A percentile compares a stretch with the other conserved stretches of the same genome.
Evolutionary conservation across 1,284 basidiomycete genomes (phyloP).

Genomic region (Peniophora sp.): DNA sequence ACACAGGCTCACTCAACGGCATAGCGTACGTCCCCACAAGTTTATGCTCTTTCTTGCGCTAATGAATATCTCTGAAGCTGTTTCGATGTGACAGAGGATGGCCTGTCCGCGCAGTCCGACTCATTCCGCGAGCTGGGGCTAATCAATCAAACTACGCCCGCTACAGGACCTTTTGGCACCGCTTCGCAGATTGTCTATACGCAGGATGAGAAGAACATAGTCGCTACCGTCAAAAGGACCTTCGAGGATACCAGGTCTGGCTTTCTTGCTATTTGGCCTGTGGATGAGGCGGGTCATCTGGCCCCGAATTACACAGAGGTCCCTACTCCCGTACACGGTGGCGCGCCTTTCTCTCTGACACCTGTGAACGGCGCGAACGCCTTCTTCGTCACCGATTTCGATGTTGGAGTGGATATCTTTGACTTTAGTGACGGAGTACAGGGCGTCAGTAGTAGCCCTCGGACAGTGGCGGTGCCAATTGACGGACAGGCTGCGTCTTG

Average conservation of each 20-base stretch:
- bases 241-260: background rate
- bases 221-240: slow-evolving; percentile 30
- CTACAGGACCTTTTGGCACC: slow-evolving; percentile 23
- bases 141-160: slow-evolving; percentile 33
- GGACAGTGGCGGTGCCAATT: slow-evolving; percentile 26
- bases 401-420: slow-evolving; percentile 32
- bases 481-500: slow-evolving; percentile 36
- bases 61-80: slow-evolving; percentile 11
- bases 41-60: background rate
- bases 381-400: slow-evolving; percentile 32
- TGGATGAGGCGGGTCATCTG: slow-evolving; percentile 26
- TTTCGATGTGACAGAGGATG: background rate
- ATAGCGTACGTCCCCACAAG: slow-evolving; percentile 23
- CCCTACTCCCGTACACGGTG: slow-evolving; percentile 22
- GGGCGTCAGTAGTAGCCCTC: slow-evolving; percentile 3
- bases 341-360: slow-evolving; percentile 34
- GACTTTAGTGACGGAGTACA: slow-evolving; percentile 22
- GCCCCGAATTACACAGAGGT: slow-evolving; percentile 26
- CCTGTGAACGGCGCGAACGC: slow-evolving; percentile 32
- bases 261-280: slow-evolving; percentile 7
- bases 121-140: background rate
- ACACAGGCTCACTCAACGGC: slow-evolving; percentile 33
- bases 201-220: slow-evolving; percentile 27
- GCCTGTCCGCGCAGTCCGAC: background rate
- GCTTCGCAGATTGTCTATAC: slow-evolving; percentile 31